These are phyloP conservation scores for Rhodofomes roseus DNA, from an alignment of 1,284 basidiomycete genomes.

Conservation along the genomic window DNA sequence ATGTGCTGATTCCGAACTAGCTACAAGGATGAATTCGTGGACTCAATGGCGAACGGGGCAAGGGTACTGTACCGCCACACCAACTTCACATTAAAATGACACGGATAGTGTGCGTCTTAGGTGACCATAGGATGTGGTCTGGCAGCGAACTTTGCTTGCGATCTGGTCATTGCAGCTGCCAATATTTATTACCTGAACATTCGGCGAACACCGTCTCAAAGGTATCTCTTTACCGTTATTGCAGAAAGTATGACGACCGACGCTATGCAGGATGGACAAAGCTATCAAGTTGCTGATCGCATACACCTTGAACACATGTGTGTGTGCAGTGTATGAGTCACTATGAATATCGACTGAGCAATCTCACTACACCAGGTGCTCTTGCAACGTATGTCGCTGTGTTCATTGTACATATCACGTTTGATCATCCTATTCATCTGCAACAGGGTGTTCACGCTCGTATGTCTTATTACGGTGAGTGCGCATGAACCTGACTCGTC, in stretches of 20 bases:
- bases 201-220: background rate
- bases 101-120: background rate
- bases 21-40: background rate
- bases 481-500: background rate
- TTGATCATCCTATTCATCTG: background rate
- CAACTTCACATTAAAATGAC: background rate
- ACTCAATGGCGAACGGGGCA: background rate
- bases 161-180: background rate
- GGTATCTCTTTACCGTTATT: too few species aligned
- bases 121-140: background rate
- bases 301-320: background rate
- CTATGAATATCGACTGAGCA: background rate
- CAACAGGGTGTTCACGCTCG: background rate
- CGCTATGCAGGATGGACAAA: background rate
- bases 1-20: background rate
- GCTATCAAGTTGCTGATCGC: background rate
- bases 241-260: background rate
- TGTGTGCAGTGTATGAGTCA: background rate
- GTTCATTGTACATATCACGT: too few species aligned
- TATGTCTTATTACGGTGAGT: background rate
- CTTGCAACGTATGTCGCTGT: background rate
- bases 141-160: background rate
- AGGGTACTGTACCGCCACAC: background rate
- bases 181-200: background rate
- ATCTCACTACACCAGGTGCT: background rate